Evolutionary conservation across 208 protist genomes (phyloP), one percentile per base, ranked within the genome.

Genomic region (Trypanosomatidae sp.): DNA sequence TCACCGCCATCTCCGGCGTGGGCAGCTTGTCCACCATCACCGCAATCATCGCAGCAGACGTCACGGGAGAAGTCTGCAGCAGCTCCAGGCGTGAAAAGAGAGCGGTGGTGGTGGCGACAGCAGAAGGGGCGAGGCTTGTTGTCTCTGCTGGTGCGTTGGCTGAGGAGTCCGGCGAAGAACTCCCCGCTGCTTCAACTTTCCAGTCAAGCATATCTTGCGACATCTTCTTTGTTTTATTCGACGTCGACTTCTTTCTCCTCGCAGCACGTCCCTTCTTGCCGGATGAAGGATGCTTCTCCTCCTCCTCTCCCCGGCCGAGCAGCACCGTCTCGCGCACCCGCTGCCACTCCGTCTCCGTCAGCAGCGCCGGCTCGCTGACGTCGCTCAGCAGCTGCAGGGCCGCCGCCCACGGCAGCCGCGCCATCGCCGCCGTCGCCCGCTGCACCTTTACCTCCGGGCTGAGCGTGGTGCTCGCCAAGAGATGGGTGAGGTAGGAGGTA

Each of bases 381-480:
- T 73, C 76, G n/a, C 71, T 69, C 62, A 95, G 80, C 36, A 96
- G 73, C 58, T 58, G 7, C 36, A 90, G 71, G 36, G 84, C 84
- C 15, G 66, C 69, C 59, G 83, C 66, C 85, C 86, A 95, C 66
- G 89, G 84, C 47, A 94, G 59, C 60, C 71, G 73, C 41, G 58
- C 49, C 33, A 91, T 74, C 19, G 85, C 86, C 1, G 53, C 53
- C 46, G 81, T 74, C 17, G 93, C 82, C 22, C 80, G 70, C 49
- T 50, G 69, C 55, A 79, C 81, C 70, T 96, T 96, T 30, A 81
- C 50, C 36, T 88, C 79, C 2, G 79, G 36, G 41, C 66, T 64
- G 43, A 91, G 71, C 30, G 87, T 89, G 30, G 92, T 96, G 75
- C 90, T 94, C 25, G 88, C 90, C 4, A 84, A 75, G 25, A 96